A percentile compares a stretch with the other conserved stretches of the same genome.
Evolutionary conservation across 768 basidiomycete genomes (phyloP).

Genomic region (Rhizopogon sp.): DNA sequence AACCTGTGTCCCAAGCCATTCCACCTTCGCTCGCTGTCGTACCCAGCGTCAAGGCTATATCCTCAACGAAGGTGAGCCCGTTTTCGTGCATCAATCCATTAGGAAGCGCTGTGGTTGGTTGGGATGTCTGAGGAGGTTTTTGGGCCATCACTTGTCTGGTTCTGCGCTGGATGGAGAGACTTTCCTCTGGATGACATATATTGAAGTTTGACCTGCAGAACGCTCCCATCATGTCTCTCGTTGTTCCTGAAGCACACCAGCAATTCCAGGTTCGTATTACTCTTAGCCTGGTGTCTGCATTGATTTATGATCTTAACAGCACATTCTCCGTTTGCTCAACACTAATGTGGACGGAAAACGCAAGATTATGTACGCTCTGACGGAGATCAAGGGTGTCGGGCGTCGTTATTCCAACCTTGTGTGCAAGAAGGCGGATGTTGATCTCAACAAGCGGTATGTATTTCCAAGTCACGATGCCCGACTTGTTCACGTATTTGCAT

Average conservation of each 20-base stretch:
- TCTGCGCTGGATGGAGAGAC: conserved; percentile 15
- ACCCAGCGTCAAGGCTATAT: conserved; percentile 13
- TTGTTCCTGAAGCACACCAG: conserved; percentile 90
- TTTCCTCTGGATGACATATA: background rate
- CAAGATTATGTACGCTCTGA: conserved; percentile 99
- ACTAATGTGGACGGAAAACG: conserved; percentile 99
- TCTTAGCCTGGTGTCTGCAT: background rate
- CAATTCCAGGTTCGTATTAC: conserved; percentile 77
- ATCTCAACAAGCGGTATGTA: conserved; percentile 93
- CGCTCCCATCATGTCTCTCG: conserved; percentile 80
- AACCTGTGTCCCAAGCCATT: conserved; percentile 16
- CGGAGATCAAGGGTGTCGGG: conserved; percentile 99
- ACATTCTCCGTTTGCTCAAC: conserved; percentile 98
- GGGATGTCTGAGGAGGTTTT: background rate
- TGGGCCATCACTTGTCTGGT: background rate
- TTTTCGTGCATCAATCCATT: conserved; percentile 1
- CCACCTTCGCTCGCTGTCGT: background rate
- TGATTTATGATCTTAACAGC: conserved; percentile 40
- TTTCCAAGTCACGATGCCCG: background rate
- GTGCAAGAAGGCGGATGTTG: conserved; percentile 99
- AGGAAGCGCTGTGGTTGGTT: background rate
- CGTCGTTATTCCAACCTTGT: conserved; percentile 98
- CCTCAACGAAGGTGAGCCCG: conserved; percentile 21
- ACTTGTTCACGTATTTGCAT: conserved; percentile 8
- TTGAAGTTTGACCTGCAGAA: background rate